Conservation (phyloP, 2,329 filamentous ascomycete species). For the Xylariaceae sp. region DNA sequence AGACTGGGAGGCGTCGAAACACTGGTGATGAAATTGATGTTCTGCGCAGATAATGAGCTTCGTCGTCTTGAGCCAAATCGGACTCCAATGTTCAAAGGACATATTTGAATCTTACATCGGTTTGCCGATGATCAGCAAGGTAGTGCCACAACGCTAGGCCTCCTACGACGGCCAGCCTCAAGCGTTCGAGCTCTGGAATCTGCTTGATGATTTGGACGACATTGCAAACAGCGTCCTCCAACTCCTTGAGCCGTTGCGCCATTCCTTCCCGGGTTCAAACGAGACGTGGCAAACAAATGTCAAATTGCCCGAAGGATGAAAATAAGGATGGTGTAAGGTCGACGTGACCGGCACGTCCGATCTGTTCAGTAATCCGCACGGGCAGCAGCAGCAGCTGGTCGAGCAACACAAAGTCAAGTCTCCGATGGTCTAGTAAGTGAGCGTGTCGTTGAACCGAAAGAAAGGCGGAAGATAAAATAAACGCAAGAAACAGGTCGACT, state of each 20-base stretch:
- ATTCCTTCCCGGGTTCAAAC: slow-evolving; percentile 4
- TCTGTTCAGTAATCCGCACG: not conserved
- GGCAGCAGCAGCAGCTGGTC: not conserved
- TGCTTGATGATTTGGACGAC: slow-evolving; percentile 29
- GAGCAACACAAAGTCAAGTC: not conserved
- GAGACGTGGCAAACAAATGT: not conserved
- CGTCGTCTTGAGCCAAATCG: too few species aligned
- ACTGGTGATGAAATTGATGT: slow-evolving; percentile 28
- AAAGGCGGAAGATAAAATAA: not conserved
- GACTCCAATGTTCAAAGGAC: not conserved
- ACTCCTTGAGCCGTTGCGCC: slow-evolving; percentile 16
- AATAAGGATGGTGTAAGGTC: not conserved
- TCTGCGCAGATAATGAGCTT: slow-evolving; percentile 14
- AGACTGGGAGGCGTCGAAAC: slow-evolving; percentile 21
- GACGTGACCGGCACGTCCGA: slow-evolving; percentile 4
- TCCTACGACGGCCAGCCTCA: slow-evolving; percentile 26
- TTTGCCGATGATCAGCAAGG: slow-evolving; percentile 21
- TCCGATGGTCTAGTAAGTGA: not conserved
- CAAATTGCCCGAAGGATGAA: not conserved
- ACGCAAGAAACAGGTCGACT: not conserved
- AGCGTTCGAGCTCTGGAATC: slow-evolving; percentile 23
- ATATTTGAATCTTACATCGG: slow-evolving; percentile 20
- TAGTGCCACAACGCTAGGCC: slow-evolving; percentile 28
- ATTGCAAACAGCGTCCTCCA: slow-evolving; percentile 26
- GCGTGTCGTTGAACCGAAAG: not conserved